Conservation (phyloP, 2,329 filamentous ascomycete genomes). For the Fusarium concolor region DNA sequence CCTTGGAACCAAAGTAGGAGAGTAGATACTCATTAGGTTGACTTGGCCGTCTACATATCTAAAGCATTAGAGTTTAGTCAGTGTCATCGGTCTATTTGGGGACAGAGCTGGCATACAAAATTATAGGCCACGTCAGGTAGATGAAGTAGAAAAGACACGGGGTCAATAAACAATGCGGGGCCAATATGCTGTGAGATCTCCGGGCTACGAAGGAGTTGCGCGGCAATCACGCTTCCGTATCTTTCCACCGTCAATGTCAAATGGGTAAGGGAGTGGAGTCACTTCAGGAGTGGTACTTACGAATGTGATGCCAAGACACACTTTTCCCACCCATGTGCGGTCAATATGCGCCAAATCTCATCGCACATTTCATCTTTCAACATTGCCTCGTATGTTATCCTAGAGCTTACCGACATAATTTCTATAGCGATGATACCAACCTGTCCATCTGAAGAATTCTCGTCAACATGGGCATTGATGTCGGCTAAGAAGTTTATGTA, state of each 20-base stretch:
- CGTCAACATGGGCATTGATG: slow-evolving; percentile 55
- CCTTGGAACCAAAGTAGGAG: slow-evolving; percentile 69
- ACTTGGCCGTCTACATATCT: slow-evolving; percentile 55
- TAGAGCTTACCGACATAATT: slow-evolving; percentile 68
- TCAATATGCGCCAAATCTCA: slow-evolving; percentile 65
- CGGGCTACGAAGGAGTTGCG: slow-evolving; percentile 64
- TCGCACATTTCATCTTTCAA: slow-evolving; percentile 60
- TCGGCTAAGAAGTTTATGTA: slow-evolving; percentile 66
- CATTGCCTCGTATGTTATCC: slow-evolving; percentile 64
- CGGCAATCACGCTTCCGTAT: slow-evolving; percentile 67
- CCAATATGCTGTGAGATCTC: slow-evolving; percentile 53
- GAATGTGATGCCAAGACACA: slow-evolving; percentile 66
- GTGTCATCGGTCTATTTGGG: neutral
- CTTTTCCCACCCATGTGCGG: slow-evolving; percentile 61
- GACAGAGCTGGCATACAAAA: slow-evolving; percentile 53
- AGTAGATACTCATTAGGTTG: slow-evolving; percentile 68
- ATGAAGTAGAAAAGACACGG: slow-evolving; percentile 69
- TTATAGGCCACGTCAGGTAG: slow-evolving; percentile 73
- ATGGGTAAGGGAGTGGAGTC: fast-evolving
- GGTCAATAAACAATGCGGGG: slow-evolving; percentile 67
- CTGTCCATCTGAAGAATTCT: slow-evolving; percentile 56
- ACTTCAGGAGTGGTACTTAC: slow-evolving; percentile 25
- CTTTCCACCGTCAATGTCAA: slow-evolving; percentile 28
- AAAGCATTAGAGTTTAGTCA: slow-evolving; percentile 17
- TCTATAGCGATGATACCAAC: slow-evolving; percentile 70